phyloP scores from a whole-genome alignment of 2,329 filamentous ascomycete genomes.

The Aspergillus cejpii region DNA sequence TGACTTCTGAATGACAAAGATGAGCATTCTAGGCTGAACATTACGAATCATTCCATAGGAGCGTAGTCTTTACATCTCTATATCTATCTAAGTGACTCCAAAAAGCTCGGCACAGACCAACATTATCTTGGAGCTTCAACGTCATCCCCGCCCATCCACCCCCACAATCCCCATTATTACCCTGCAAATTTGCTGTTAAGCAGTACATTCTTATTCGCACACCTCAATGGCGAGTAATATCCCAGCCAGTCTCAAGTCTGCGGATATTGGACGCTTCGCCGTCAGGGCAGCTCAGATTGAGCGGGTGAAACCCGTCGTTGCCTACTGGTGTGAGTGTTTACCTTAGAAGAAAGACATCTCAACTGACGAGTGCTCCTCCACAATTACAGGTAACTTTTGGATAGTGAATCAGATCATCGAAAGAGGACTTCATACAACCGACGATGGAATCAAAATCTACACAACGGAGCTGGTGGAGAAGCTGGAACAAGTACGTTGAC shows the following conservation, averaged over 20 bases:
- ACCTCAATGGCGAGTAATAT: slow-evolving; percentile 62
- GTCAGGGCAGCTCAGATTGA: slow-evolving; percentile 78
- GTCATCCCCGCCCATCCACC: slow-evolving; percentile 16
- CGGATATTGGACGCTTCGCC: slow-evolving; percentile 78
- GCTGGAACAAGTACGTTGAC: slow-evolving; percentile 61
- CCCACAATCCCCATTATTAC: background rate
- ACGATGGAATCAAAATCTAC: slow-evolving; percentile 71
- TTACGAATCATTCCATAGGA: background rate
- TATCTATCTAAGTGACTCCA: background rate
- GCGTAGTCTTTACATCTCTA: background rate
- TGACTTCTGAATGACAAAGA: too few relatives aligned
- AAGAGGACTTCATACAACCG: slow-evolving; percentile 68
- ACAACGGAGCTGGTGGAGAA: slow-evolving; percentile 84
- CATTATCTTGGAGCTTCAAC: slow-evolving; percentile 12
- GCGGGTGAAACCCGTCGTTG: slow-evolving; percentile 73
- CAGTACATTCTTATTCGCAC: slow-evolving; percentile 5
- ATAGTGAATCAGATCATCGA: slow-evolving; percentile 86
- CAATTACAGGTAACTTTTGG: slow-evolving; percentile 68
- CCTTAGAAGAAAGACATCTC: slow-evolving; percentile 1
- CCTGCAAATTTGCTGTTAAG: slow-evolving; percentile 1
- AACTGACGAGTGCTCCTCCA: slow-evolving; percentile 15
- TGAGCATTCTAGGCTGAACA: too few relatives aligned
- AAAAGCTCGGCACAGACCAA: slow-evolving; percentile 1
- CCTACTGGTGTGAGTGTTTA: slow-evolving; percentile 79
- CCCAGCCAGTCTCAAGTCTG: slow-evolving; percentile 66